phyloP scores from a whole-genome alignment of 2,329 filamentous ascomycete genomes.

The Colletotrichum viniferum region DNA sequence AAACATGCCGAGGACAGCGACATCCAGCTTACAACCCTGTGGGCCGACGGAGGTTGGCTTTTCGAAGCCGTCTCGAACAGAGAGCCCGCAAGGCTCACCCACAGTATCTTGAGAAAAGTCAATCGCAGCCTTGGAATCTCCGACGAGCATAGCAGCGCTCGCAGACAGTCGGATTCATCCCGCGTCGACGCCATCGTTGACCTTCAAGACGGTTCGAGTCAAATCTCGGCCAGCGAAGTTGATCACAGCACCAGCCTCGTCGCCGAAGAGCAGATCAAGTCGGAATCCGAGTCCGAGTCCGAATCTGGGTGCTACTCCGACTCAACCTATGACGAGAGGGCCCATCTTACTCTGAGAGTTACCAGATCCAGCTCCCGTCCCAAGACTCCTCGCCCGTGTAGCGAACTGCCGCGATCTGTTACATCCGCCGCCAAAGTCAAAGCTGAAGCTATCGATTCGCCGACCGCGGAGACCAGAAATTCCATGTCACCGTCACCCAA shows the following conservation, averaged over 20 bases:
- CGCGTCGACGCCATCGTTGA: not conserved
- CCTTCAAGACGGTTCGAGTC: not conserved
- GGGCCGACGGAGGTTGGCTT: not conserved
- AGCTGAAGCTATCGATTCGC: not conserved
- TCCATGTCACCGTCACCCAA: not conserved
- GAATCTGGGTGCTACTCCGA: not conserved
- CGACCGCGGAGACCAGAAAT: fast-evolving
- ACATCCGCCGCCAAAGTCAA: fast-evolving
- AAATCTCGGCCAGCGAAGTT: not conserved
- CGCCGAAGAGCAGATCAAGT: not conserved
- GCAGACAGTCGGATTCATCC: not conserved
- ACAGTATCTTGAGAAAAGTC: not conserved
- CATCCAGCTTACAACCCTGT: not conserved
- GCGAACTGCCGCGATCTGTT: not conserved
- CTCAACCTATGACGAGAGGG: not conserved
- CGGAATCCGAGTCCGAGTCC: not conserved
- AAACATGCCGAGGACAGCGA: not conserved
- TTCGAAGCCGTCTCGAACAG: not conserved
- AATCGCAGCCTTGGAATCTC: not conserved
- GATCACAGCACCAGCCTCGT: not conserved
- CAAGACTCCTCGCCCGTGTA: not conserved
- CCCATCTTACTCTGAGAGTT: not conserved
- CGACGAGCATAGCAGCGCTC: not conserved
- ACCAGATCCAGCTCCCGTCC: not conserved
- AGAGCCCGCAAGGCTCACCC: not conserved